phyloP scores from a whole-genome alignment of 2,329 filamentous ascomycete genomes.

The Alternaria brassicae region DNA sequence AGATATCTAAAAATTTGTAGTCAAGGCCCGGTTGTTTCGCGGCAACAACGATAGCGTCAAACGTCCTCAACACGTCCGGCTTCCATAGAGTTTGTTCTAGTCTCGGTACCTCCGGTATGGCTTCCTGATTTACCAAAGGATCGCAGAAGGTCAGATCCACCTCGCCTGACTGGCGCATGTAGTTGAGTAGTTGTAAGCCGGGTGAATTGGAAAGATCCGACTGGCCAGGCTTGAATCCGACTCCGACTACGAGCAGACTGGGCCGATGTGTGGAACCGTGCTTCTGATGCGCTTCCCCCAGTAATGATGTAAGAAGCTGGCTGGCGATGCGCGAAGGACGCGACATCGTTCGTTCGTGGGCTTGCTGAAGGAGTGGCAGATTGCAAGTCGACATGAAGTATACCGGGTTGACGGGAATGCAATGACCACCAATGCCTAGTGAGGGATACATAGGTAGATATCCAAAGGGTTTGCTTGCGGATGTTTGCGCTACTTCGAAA shows the following conservation, averaged over 20 bases:
- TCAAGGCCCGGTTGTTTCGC: constrained; percentile 56
- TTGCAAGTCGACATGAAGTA: constrained; percentile 59
- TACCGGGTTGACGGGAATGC: constrained; percentile 64
- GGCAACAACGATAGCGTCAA: constrained; percentile 56
- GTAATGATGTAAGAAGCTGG: constrained; percentile 8
- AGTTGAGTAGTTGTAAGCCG: constrained; percentile 47
- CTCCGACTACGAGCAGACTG: constrained; percentile 53
- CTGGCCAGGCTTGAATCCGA: constrained; percentile 62
- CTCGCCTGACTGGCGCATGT: constrained; percentile 48
- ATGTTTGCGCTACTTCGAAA: constrained; percentile 60
- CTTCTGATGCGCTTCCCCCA: neutral
- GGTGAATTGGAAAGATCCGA: constrained; percentile 59
- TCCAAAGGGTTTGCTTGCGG: constrained; percentile 53
- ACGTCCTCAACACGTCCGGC: constrained; percentile 47
- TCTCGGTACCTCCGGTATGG: constrained; percentile 44
- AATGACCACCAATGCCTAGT: constrained; percentile 63
- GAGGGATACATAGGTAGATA: constrained; percentile 59
- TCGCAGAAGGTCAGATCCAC: constrained; percentile 57
- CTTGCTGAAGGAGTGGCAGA: constrained; percentile 57
- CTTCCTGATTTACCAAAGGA: constrained; percentile 54
- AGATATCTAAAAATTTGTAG: constrained; percentile 48
- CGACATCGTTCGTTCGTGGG: constrained; percentile 53
- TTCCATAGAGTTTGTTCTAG: constrained; percentile 52
- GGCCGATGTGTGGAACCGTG: constrained; percentile 1
- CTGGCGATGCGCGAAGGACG: constrained; percentile 50